Base-by-base conservation (phyloP, 2,329 filamentous ascomycete genomes). In the Alternaria brassicae region DNA sequence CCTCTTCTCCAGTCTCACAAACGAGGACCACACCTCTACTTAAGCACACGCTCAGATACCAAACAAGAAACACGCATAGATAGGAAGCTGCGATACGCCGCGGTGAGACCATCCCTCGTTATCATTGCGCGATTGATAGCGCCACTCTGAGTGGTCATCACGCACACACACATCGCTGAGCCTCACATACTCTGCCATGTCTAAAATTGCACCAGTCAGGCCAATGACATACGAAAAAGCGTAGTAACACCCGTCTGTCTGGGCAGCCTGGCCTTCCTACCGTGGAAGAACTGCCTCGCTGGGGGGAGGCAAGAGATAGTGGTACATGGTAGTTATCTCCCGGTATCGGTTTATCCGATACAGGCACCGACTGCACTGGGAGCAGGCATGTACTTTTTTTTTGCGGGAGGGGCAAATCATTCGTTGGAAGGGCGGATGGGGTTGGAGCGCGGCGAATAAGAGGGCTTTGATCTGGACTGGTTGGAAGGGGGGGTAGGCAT, bases 71-170 rank as follows among this genome's bases (percentile, higher is more conserved):
- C 39, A 12, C 44, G 44, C 44, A 48, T 48, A 25, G 44, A 48
- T 48, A 48, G 44, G 41, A 15, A 30, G 15, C 27, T n/a, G 37
- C 19, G 37, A 19, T 40, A 4, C 37, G 37, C 54, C 45, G 52
- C 54, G 61, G 58, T 70, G 66, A 71, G 64, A 68, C 71, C 66
- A 72, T 73, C 60, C 62, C 69, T 66, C 67, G 72, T 73, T 77
- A 77, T 77, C 72, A 71, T 74, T 70, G 69, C 70, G 68, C 68
- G 58, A 72, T 72, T 73, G 75, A 76, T 77, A 77, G 74, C 72
- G 68, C 65, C 67, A 70, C 68, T 49, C 65, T 61, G 73, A 69
- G 67, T 62, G 66, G 67, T 60, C 62, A 40, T 40, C 19, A 40
- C 19, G 40, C 60, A 66, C 67, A 66, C 67, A 63, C 56, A 15